phyloP scores from a whole-genome alignment of 441 rosid genomes.

The Pelargonium fulgidum region DNA sequence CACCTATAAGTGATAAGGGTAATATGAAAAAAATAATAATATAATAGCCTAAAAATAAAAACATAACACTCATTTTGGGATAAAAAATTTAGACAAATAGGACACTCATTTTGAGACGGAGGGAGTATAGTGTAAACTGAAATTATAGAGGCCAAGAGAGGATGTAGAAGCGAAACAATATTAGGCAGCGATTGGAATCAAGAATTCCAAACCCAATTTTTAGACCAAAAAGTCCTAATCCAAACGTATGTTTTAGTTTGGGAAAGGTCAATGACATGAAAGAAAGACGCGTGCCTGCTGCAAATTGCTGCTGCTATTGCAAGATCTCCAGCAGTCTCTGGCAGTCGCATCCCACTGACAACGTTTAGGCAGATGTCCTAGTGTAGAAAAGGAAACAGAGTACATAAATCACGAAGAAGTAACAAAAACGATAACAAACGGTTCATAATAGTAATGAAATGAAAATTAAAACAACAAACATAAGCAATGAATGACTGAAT shows the following conservation, averaged over 20 bases:
- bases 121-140: too few relatives aligned
- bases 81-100: too few relatives aligned
- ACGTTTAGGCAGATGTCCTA: constrained; percentile 73
- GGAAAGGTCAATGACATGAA: neutral
- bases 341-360: constrained; percentile 60
- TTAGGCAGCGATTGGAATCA: too few relatives aligned
- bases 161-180: too few relatives aligned
- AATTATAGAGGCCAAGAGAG: too few relatives aligned
- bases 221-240: too few relatives aligned
- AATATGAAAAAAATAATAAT: too few relatives aligned
- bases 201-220: too few relatives aligned
- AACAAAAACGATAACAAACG: neutral
- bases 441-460: neutral
- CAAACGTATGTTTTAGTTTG: neutral
- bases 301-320: constrained; percentile 94
- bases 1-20: too few relatives aligned
- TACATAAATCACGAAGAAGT: neutral
- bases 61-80: too few relatives aligned
- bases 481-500: neutral
- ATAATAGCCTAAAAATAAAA: too few relatives aligned
- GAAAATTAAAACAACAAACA: neutral
- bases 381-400: neutral
- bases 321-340: constrained; percentile 89
- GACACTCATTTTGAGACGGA: too few relatives aligned
- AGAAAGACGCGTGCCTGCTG: constrained; percentile 49